Conservation (phyloP, 225 moss, liverwort and hornwort genomes). For the Antitrichia curtipendula region DNA sequence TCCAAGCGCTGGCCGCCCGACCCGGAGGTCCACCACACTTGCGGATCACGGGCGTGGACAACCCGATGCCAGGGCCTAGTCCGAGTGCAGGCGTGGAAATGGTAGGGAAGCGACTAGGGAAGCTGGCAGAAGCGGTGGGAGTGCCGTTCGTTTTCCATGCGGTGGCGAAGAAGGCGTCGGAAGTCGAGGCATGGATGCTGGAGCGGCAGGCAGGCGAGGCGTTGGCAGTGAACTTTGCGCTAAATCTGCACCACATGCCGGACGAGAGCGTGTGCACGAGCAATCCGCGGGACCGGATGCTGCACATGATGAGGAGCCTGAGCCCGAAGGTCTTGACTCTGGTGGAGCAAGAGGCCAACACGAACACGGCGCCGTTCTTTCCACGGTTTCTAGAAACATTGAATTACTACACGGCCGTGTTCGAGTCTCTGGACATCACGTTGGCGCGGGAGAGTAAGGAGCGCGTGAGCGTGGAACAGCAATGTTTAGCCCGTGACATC, state of each 20-base stretch:
- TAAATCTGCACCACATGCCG: constrained; percentile 39
- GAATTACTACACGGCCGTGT: constrained; percentile 55
- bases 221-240: constrained; percentile 42
- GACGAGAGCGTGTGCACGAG: constrained; percentile 41
- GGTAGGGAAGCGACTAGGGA: constrained; percentile 41
- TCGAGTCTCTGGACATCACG: constrained; percentile 68
- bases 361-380: constrained; percentile 49
- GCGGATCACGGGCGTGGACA: constrained; percentile 50
- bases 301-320: constrained; percentile 48
- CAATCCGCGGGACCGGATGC: constrained; percentile 50
- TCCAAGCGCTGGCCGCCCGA: constrained; percentile 56
- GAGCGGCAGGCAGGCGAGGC: constrained; percentile 49
- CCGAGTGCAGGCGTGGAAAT: constrained; percentile 36
- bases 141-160: constrained; percentile 54
- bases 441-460: constrained; percentile 56
- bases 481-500: constrained; percentile 64
- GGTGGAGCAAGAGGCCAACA: constrained; percentile 67
- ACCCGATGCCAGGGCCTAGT: constrained; percentile 1
- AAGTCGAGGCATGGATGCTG: constrained; percentile 59
- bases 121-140: constrained; percentile 54
- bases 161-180: constrained; percentile 37
- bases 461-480: constrained; percentile 70
- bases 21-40: constrained; percentile 67
- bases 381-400: constrained; percentile 60
- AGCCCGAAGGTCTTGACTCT: constrained; percentile 57